A percentile compares a stretch with the other conserved stretches of the same genome.
These are phyloP conservation scores for Fusarium sp. DNA, from an alignment of 2,329 filamentous ascomycete genomes.

Conservation along the genomic window DNA sequence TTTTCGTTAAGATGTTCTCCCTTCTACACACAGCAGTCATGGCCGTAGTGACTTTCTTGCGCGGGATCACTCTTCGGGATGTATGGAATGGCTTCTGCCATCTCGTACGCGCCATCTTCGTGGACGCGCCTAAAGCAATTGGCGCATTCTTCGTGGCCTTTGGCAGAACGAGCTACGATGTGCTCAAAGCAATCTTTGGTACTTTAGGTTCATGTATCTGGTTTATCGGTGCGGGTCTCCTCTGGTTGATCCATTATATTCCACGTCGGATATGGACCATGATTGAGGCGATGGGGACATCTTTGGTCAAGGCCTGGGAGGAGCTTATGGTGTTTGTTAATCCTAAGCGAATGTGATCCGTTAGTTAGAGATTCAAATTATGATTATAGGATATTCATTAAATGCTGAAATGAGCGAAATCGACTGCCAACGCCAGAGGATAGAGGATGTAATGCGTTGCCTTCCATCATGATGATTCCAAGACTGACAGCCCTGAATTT, in stretches of 20 bases:
- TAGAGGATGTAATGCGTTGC: background rate
- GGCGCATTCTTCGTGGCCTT: slow-evolving; percentile 37
- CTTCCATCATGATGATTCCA: background rate
- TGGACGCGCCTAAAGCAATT: slow-evolving; percentile 44
- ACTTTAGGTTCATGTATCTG: slow-evolving; percentile 43
- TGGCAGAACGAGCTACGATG: slow-evolving; percentile 38
- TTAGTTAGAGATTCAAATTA: background rate
- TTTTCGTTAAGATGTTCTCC: slow-evolving; percentile 44
- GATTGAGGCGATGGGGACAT: slow-evolving; percentile 44
- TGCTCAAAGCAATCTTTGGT: slow-evolving; percentile 47
- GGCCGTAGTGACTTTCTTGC: slow-evolving; percentile 49
- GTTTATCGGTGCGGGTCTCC: slow-evolving; percentile 36
- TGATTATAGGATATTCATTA: background rate
- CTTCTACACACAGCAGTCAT: slow-evolving; percentile 49
- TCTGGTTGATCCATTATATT: slow-evolving; percentile 48
- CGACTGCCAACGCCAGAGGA: too few relatives aligned
- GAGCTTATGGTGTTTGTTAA: slow-evolving; percentile 51
- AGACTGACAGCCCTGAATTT: background rate
- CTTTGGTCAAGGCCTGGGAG: slow-evolving; percentile 45
- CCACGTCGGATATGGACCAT: slow-evolving; percentile 48
- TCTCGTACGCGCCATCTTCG: slow-evolving; percentile 46
- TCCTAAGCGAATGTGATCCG: slow-evolving; percentile 47
- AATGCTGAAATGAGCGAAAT: background rate
- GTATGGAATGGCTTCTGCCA: slow-evolving; percentile 50
- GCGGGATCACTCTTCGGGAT: slow-evolving; percentile 51